Base-by-base conservation (phyloP, 1,139 yeast genomes). In the Suhomyces coccinellae region DNA sequence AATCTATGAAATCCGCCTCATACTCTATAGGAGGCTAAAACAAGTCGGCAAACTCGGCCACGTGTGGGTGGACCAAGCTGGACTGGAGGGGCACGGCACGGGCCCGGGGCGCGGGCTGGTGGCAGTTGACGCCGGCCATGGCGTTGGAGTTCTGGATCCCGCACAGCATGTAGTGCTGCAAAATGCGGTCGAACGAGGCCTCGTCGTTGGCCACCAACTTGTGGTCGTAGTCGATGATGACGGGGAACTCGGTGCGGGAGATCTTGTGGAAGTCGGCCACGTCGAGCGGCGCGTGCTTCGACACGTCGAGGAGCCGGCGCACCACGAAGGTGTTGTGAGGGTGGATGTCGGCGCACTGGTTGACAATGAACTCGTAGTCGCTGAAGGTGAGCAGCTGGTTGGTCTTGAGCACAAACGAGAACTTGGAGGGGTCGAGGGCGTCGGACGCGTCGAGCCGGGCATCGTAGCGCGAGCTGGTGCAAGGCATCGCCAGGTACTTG, bases 211-310 rank as follows among this genome's bases (percentile, higher is more conserved):
- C 86, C 46, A 81, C 65, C 56, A 75, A 61, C 43, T 68, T 62
- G 57, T 80, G 73, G 44, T 73, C 74, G 74, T 81, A 79, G 63
- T 82, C 87, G 41, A 82, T 79, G 32, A 80, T 69, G 48, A 82
- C 66, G 0, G 83, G 86, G 6, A 77, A 52, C 45, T 44, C 48
- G 40, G 40, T 46, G 39, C 30, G 32, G 27, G 46, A 47, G 15
- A 53, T 40, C 46, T 51, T 50, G 30, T 41, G 50, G 44, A 62
- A 69, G 36, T 65, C 62, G 22, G 48, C 39, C 37, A 55, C 50
- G 16, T 51, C 48, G 37, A 61, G 40, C 12, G 45, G 46, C 14
- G 44, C 37, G 41, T 49, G 51, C 24, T 43, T 48, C 35, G 48
- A 41, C 6, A 45, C 45, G 43, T 50, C 46, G 40, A 53, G 50